Evolutionary conservation across 2,329 filamentous ascomycete genomes (phyloP).

Genomic region (Cladosporium sphaerospermum): DNA sequence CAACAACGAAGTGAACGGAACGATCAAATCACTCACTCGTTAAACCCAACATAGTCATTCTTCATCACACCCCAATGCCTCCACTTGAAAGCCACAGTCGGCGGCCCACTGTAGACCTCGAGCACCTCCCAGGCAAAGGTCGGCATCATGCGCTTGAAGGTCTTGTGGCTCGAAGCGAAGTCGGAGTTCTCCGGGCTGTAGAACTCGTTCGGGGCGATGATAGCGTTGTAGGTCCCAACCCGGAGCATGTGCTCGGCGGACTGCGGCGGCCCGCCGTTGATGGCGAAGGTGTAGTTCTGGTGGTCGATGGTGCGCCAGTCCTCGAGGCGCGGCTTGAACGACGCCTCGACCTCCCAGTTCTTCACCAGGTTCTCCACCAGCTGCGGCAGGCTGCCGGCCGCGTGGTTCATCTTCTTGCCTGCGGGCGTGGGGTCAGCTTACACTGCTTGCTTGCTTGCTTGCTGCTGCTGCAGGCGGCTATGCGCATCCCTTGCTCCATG

Average conservation of each 20-base stretch:
- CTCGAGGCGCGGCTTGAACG: slow-evolving; percentile 54
- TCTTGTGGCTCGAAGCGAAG: slow-evolving; percentile 61
- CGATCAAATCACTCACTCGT: slow-evolving; percentile 46
- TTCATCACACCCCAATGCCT: slow-evolving; percentile 63
- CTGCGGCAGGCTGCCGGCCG: slow-evolving; percentile 49
- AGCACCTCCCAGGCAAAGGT: slow-evolving; percentile 66
- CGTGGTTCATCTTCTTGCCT: slow-evolving; percentile 55
- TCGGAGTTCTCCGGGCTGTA: slow-evolving; percentile 57
- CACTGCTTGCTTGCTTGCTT: not conserved
- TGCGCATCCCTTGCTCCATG: slow-evolving; percentile 7
- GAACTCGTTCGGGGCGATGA: slow-evolving; percentile 58
- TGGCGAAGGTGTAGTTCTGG: slow-evolving; percentile 54
- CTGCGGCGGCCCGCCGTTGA: slow-evolving; percentile 55
- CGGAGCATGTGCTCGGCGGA: slow-evolving; percentile 59
- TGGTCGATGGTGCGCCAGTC: slow-evolving; percentile 63
- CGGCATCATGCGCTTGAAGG: slow-evolving; percentile 68
- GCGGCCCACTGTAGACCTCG: slow-evolving; percentile 61
- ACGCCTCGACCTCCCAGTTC: slow-evolving; percentile 68
- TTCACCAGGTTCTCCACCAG: slow-evolving; percentile 66
- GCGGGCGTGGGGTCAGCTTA: slow-evolving; percentile 9
- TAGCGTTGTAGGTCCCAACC: slow-evolving; percentile 63
- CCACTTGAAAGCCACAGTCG: slow-evolving; percentile 58
- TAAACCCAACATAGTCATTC: slow-evolving; percentile 59
- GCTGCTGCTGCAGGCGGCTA: not conserved
- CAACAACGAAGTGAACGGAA: not conserved